Evolutionary conservation across 495 filamentous ascomycete species (phyloP).

Genomic region (Tricharina praecox): DNA sequence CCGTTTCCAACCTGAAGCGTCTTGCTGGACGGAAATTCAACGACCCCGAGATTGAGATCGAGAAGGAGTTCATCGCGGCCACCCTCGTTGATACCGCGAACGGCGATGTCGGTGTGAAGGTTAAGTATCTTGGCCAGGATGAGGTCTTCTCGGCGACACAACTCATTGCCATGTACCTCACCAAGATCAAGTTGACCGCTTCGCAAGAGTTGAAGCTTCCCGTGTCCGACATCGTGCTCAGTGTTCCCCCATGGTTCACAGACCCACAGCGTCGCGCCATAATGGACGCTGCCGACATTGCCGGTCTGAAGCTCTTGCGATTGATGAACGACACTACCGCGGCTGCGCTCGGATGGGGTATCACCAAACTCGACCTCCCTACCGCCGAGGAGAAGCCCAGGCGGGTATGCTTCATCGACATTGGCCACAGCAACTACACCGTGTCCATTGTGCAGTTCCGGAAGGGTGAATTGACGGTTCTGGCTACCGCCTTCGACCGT

Average conservation of each 20-base stretch:
- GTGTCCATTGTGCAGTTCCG: conserved; percentile 87
- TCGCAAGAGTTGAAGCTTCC: conserved; percentile 76
- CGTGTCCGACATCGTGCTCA: conserved; percentile 88
- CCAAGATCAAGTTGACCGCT: conserved; percentile 79
- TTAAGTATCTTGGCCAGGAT: conserved; percentile 85
- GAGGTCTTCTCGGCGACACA: conserved; percentile 83
- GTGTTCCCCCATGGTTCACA: conserved; percentile 92
- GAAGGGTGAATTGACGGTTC: conserved; percentile 91
- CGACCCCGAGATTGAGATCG: conserved; percentile 81
- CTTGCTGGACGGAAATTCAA: conserved; percentile 68
- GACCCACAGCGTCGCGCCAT: conserved; percentile 78
- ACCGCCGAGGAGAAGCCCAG: conserved; percentile 79
- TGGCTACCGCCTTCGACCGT: conserved; percentile 81
- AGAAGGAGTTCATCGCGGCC: conserved; percentile 82
- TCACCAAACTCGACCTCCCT: conserved; percentile 90
- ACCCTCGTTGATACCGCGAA: conserved; percentile 63
- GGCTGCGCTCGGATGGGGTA: conserved; percentile 88
- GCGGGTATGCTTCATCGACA: conserved; percentile 83
- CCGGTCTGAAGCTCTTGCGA: conserved; percentile 78
- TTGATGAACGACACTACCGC: conserved; percentile 98
- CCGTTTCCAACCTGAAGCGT: conserved; percentile 78
- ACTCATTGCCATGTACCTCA: conserved; percentile 85
- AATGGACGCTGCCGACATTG: conserved; percentile 86
- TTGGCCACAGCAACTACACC: conserved; percentile 91
- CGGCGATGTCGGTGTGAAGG: conserved; percentile 88